Base-by-base conservation (phyloP, 139 green algal species). In the Bryopsis sp. region DNA sequence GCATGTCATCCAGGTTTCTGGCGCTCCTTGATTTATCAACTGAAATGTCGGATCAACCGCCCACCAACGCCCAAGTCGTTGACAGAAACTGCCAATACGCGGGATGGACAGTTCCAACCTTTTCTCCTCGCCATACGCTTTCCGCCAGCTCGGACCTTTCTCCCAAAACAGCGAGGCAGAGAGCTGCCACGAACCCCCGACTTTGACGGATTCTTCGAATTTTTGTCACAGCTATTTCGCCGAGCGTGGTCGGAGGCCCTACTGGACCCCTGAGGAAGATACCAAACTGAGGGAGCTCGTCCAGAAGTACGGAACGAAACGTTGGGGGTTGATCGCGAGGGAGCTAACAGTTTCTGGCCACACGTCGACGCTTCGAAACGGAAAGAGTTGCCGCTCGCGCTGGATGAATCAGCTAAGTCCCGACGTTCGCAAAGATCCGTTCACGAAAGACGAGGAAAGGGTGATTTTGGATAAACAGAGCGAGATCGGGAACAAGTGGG, bases 341-440 rank as follows among this genome's bases (percentile, higher is more conserved):
- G 50, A 61, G 24, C 50, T 61, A 19, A 86, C 84, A 59, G 39
- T 36, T 1, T n/a, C 71, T 3, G 59, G 75, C 3, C 67, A 67
- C 24, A 84, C 81, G 68, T 58, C 54, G 5, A 32, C 71, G n/a
- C 86, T 84, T 24, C 77, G 87, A 29, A 93, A 89, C 22, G 87
- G 87, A 71, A 93, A 93, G 79, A 84, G 86, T 67, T 92, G 86
- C 74, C 74, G 86, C 6, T 78, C 89, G 72, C 76, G 87, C 3
- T 93, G 82, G 80, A 85, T 88, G 70, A 90, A 93, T 68, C 86
- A 93, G 68, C 68, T 93, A 61, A 67, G 83, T 37, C 81, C 85
- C 28, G 75, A 79, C 24, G 81, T 90, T 48, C 82, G 81, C 31
- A 89, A 86, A 68, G 79, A 86, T 36, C 75, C 82, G 0, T 93